Percentiles rank a stretch among this genome's conserved stretches.
Evolutionary conservation across 2,329 filamentous ascomycete genomes (phyloP).

Genomic region (Juglanconis sp.): DNA sequence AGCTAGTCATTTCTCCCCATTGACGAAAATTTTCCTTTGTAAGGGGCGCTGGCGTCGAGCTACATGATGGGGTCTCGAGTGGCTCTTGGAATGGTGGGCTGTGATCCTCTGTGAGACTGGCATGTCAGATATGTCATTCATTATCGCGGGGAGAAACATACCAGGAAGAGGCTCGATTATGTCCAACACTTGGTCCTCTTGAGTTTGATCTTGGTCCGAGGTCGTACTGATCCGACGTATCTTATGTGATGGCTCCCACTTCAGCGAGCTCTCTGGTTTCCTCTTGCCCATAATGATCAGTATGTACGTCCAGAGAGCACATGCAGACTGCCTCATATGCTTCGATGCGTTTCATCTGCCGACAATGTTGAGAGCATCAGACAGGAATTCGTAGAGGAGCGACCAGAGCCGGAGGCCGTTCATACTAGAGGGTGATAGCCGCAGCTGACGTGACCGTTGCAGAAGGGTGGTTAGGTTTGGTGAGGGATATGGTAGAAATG

Average conservation of each 20-base stretch:
- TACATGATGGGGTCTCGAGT: neutral
- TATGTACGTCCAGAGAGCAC: constrained; percentile 16
- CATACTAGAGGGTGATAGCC: too few species aligned
- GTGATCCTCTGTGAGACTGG: neutral
- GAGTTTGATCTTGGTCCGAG: neutral
- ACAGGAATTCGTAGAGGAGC: too few species aligned
- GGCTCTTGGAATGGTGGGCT: neutral
- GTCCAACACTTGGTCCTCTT: neutral
- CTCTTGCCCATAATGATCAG: neutral
- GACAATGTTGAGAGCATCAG: too few species aligned
- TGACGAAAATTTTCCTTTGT: neutral
- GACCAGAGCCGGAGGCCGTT: too few species aligned
- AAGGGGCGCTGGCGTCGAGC: neutral
- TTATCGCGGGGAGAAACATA: too few species aligned
- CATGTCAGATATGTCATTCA: too few species aligned
- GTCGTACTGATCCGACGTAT: neutral
- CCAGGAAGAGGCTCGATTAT: neutral
- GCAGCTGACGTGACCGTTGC: too few species aligned
- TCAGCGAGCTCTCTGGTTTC: neutral
- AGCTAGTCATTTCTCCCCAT: neutral
- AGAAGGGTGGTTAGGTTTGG: too few species aligned
- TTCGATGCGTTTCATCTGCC: too few species aligned
- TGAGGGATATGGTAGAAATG: too few species aligned
- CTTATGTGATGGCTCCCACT: neutral
- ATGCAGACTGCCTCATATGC: too few species aligned